Evolutionary conservation across 2,329 filamentous ascomycete species (phyloP).

Genomic region (Gliomastix tumulicola): DNA sequence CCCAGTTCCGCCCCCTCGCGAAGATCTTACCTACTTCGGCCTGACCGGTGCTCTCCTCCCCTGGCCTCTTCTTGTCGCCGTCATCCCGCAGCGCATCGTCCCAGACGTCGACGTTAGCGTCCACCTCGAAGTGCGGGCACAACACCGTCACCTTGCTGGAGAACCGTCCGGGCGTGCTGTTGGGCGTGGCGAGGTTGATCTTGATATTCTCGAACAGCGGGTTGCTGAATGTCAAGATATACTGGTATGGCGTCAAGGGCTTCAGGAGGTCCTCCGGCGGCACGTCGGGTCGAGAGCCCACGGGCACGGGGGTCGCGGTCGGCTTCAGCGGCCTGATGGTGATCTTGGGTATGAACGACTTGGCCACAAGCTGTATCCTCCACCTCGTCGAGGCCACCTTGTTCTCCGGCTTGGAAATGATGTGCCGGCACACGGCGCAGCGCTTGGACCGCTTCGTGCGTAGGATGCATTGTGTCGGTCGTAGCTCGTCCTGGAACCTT

Average conservation of each 20-base stretch:
- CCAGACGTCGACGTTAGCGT: slow-evolving; percentile 80
- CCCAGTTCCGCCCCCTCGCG: slow-evolving; percentile 91
- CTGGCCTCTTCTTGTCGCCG: slow-evolving; percentile 24
- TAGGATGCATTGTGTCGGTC: slow-evolving; percentile 75
- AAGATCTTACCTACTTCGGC: slow-evolving; percentile 93
- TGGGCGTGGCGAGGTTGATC: slow-evolving; percentile 80
- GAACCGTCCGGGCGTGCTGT: slow-evolving; percentile 69
- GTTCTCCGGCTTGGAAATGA: slow-evolving; percentile 87
- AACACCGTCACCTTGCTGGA: slow-evolving; percentile 80
- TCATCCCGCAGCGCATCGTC: slow-evolving; percentile 75
- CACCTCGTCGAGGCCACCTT: slow-evolving; percentile 87
- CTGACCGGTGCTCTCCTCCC: slow-evolving; percentile 36
- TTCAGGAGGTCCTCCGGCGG: slow-evolving; percentile 30
- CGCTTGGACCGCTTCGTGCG: slow-evolving; percentile 91
- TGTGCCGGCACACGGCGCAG: slow-evolving; percentile 87
- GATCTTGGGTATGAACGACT: slow-evolving; percentile 80
- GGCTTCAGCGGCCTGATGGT: slow-evolving; percentile 58
- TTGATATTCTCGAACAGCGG: slow-evolving; percentile 88
- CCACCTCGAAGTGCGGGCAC: slow-evolving; percentile 90
- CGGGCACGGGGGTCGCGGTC: slow-evolving; percentile 23
- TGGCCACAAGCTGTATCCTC: slow-evolving; percentile 84
- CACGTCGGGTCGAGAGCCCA: slow-evolving; percentile 20
- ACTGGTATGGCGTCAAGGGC: slow-evolving; percentile 63
- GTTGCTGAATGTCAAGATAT: slow-evolving; percentile 85
- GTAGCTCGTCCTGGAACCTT: slow-evolving; percentile 66